Conservation (phyloP, 2,329 filamentous ascomycete genomes). For the Penicillium sp. region DNA sequence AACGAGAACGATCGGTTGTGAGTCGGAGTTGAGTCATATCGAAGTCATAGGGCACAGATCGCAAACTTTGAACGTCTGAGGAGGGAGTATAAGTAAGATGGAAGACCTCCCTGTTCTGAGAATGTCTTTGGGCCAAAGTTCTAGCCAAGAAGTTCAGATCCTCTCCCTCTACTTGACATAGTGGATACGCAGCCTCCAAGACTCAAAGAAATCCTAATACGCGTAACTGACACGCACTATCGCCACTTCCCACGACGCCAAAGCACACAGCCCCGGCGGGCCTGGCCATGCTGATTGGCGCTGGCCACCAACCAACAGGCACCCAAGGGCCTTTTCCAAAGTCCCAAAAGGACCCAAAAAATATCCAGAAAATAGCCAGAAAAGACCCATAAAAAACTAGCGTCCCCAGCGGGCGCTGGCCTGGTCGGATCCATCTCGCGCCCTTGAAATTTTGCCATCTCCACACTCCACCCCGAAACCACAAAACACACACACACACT, state of each 20-base stretch:
- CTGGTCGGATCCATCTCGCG: background rate
- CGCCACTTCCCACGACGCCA: slow-evolving; percentile 14
- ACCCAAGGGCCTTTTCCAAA: background rate
- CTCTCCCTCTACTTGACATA: background rate
- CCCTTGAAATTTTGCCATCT: slow-evolving; percentile 4
- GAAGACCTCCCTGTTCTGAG: background rate
- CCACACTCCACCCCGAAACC: background rate
- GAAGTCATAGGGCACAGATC: background rate
- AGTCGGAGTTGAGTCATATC: background rate
- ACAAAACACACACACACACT: background rate
- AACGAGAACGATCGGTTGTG: background rate
- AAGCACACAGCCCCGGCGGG: slow-evolving; percentile 6
- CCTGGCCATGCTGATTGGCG: slow-evolving; percentile 4
- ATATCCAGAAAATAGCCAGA: background rate
- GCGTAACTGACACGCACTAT: slow-evolving; percentile 10
- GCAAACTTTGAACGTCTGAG: background rate
- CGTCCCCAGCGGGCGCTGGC: background rate
- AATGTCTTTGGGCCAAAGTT: too few relatives aligned
- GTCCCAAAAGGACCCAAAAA: background rate
- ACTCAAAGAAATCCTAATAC: slow-evolving; percentile 15
- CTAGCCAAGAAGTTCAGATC: too few relatives aligned
- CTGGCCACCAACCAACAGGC: background rate
- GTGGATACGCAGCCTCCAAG: background rate
- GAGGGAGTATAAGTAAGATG: background rate
- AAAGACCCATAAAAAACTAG: background rate